Evolutionary conservation across 1,284 basidiomycete genomes (phyloP), one percentile per base, ranked within the genome.

Genomic region (Cystobasidiaceae sp.): DNA sequence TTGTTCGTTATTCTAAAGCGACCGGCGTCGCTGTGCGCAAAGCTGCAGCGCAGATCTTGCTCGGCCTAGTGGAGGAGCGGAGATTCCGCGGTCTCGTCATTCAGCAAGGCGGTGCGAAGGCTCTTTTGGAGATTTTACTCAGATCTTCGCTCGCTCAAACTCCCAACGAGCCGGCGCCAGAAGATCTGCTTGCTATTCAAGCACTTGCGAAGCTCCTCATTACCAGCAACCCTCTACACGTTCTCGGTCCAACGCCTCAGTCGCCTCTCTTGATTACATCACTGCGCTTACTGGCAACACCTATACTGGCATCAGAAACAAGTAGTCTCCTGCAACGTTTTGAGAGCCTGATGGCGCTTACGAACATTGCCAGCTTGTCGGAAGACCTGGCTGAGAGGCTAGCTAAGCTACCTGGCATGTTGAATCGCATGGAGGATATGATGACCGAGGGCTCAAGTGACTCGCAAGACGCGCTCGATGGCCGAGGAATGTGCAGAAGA

Each of bases 271-370:
- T 88, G n/a, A 83, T 86, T 71, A 89, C 93, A 74, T 85, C 85
- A 3, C 85, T 94, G 61, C 82, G 85, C 0, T 90, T 90, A 0
- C 80, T 96, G 49, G 83, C 86, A 0, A 75, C 84, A 32, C 79
- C 93, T 59, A 80, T 96, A 46, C 57, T 46, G 8, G n/a, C n/a
- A n/a, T 21, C 45, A 2, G 84, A 88, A 71, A 80, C 82, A 0
- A 83, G 90, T 0, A 84, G 78, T 28, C 82, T 88, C 33, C 80
- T 97, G 15, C 91, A 97, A 73, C 83, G 83, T 46, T 98, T 98
- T 73, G 94, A 98, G 76, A 85, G 86, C 2, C 81, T 93, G 68
- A 93, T 98, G 89, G 93, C 93, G 0, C 81, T 98, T 51, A 98
- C 94, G 3, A 98, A 98, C 75, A 78, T 98, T 34, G 86, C 93